Evolutionary conservation across 495 filamentous ascomycete species (phyloP).

Genomic region (Friedmanniomyces endolithicus): DNA sequence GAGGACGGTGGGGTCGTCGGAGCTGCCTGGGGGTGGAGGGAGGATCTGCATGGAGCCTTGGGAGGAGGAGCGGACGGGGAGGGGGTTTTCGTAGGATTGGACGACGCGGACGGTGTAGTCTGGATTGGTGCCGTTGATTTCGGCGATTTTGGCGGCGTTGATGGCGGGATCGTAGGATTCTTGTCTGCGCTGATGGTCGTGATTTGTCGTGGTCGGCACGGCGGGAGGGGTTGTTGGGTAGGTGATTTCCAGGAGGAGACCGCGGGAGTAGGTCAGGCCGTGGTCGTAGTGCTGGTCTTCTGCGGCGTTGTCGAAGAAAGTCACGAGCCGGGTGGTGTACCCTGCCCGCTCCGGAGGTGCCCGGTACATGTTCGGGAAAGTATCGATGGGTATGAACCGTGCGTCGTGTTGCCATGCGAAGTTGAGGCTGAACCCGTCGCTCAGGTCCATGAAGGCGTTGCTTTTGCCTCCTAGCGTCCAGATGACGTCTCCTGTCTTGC

Average conservation of each 20-base stretch:
- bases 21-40: constrained; percentile 3
- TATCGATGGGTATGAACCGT: constrained; percentile 7
- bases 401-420: constrained; percentile 28
- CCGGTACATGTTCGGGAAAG: constrained; percentile 4
- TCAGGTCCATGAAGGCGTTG: constrained; percentile 22
- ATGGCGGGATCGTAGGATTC: constrained; percentile 1
- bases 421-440: constrained; percentile 15
- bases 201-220: not conserved
- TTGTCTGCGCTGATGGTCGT: not conserved
- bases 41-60: constrained; percentile 27
- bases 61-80: constrained; percentile 12
- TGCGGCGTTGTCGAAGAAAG: constrained; percentile 23
- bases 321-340: constrained; percentile 15
- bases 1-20: constrained; percentile 18
- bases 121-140: constrained; percentile 15
- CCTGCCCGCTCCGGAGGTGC: constrained; percentile 2
- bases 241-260: constrained; percentile 4
- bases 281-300: constrained; percentile 5
- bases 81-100: constrained; percentile 17
- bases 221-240: not conserved
- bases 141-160: constrained; percentile 12
- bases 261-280: constrained; percentile 8
- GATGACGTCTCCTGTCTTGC: constrained; percentile 18
- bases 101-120: constrained; percentile 16
- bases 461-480: constrained; percentile 24